Conservation (phyloP, 2,329 filamentous ascomycete genomes). For the Colletotrichum gloeosporioides region DNA sequence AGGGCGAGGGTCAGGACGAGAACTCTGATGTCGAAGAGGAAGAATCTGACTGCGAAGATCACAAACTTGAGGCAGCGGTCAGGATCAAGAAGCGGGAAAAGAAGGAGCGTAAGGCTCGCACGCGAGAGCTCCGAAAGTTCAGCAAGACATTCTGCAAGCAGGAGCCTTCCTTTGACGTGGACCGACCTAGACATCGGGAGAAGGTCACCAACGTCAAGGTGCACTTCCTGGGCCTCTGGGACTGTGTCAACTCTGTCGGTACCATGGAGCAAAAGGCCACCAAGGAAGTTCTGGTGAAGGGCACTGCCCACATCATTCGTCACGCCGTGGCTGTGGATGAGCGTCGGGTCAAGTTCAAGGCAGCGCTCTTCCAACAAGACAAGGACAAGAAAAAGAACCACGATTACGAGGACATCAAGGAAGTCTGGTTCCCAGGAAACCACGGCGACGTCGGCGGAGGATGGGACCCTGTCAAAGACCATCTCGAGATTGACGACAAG, state of each 20-base stretch:
- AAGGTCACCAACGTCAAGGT: constrained; percentile 42
- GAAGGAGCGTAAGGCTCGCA: neutral
- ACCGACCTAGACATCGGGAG: too few species aligned
- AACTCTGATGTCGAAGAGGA: neutral
- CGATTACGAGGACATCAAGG: constrained; percentile 44
- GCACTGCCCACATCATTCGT: constrained; percentile 50
- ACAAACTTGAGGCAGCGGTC: too few species aligned
- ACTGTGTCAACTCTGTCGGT: constrained; percentile 56
- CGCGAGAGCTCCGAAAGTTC: constrained; percentile 47
- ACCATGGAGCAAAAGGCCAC: constrained; percentile 40
- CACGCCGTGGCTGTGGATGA: constrained; percentile 60
- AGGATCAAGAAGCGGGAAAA: constrained; percentile 18
- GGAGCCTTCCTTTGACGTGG: too few species aligned
- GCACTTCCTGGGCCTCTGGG: constrained; percentile 59
- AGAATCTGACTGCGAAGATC: too few species aligned
- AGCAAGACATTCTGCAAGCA: constrained; percentile 37
- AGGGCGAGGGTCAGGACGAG: constrained; percentile 7
- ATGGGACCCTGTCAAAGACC: constrained; percentile 41
- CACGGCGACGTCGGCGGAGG: constrained; percentile 61
- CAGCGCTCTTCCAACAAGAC: constrained; percentile 50
- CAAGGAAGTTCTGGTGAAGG: constrained; percentile 37
- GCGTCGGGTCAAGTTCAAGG: constrained; percentile 59
- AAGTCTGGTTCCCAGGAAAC: constrained; percentile 61
- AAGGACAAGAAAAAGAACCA: constrained; percentile 26
- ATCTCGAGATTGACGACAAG: constrained; percentile 24